Conservation (phyloP, 495 filamentous ascomycete species). For the Tuber magnatum region DNA sequence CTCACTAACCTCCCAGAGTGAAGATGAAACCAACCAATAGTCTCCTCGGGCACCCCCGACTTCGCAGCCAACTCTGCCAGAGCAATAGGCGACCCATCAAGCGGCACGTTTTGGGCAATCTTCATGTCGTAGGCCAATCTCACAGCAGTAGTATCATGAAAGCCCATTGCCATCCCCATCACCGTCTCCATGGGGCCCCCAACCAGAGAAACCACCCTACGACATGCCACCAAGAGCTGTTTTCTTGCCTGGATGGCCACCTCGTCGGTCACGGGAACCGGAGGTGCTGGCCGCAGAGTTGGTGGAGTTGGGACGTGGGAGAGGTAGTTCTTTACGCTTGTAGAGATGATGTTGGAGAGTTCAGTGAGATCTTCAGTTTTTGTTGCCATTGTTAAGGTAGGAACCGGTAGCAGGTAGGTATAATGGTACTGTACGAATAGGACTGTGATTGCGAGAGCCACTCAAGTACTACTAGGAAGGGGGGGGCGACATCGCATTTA, state of each 20-base stretch:
- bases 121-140: constrained; percentile 14
- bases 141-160: not conserved
- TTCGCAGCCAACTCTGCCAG: constrained; percentile 7
- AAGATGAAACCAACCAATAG: not conserved
- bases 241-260: not conserved
- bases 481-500: not conserved
- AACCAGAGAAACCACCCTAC: constrained; percentile 12
- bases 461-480: not conserved
- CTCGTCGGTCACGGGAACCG: constrained; percentile 5
- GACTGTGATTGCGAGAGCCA: not conserved
- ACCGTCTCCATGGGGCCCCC: not conserved
- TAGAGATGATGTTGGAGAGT: constrained; percentile 10
- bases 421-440: not conserved
- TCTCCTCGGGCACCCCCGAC: constrained; percentile 6
- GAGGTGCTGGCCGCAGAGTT: constrained; percentile 11
- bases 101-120: constrained; percentile 1
- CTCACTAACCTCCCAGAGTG: not conserved
- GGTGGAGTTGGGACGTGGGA: not conserved
- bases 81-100: constrained; percentile 2
- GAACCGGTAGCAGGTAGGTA: not conserved
- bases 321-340: constrained; percentile 7
- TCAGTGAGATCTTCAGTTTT: constrained; percentile 12
- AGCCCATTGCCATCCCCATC: not conserved
- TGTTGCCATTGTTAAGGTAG: constrained; percentile 6
- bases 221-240: constrained; percentile 10